Evolutionary conservation across 257 asterid species (phyloP).

Genomic region (Ilex aquifolium): DNA sequence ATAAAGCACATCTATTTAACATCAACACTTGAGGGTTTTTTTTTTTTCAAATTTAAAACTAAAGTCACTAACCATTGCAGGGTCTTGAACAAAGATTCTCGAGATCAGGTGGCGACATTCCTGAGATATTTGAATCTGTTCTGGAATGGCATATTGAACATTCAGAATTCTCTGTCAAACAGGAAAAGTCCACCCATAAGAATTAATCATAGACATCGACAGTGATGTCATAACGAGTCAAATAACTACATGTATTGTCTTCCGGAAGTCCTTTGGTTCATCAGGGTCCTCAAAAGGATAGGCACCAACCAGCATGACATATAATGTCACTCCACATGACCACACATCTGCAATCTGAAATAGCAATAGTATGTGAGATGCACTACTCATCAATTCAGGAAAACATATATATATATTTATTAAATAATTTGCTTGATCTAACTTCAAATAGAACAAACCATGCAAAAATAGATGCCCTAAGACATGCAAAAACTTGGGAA

Average conservation of each 20-base stretch:
- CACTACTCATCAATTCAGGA: background rate
- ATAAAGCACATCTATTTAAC: no score
- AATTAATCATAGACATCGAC: background rate
- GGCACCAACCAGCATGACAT: constrained; percentile 82
- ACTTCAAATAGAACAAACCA: no score
- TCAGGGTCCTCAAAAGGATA: constrained; percentile 92
- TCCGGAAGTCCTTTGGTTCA: constrained; percentile 73
- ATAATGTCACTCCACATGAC: constrained; percentile 91
- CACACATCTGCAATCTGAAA: constrained; percentile 89
- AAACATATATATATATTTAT: constrained; percentile 6
- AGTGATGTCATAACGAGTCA: background rate
- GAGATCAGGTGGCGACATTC: constrained; percentile 67
- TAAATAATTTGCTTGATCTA: background rate
- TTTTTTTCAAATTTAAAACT: background rate
- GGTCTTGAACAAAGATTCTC: constrained; percentile 65
- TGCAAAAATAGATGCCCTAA: no score
- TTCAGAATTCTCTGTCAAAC: constrained; percentile 45
- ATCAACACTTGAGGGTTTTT: no score
- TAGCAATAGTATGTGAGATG: constrained; percentile 9
- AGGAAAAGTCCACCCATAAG: background rate
- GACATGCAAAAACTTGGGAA: no score
- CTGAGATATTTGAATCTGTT: constrained; percentile 46
- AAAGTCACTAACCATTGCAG: constrained; percentile 43
- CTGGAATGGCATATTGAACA: constrained; percentile 68
- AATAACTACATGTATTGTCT: constrained; percentile 45